Percentiles rank a stretch among this genome's conserved stretches.
Evolutionary conservation across 2,329 filamentous ascomycete species (phyloP).

Genomic region (Sordariomycetes sp.): DNA sequence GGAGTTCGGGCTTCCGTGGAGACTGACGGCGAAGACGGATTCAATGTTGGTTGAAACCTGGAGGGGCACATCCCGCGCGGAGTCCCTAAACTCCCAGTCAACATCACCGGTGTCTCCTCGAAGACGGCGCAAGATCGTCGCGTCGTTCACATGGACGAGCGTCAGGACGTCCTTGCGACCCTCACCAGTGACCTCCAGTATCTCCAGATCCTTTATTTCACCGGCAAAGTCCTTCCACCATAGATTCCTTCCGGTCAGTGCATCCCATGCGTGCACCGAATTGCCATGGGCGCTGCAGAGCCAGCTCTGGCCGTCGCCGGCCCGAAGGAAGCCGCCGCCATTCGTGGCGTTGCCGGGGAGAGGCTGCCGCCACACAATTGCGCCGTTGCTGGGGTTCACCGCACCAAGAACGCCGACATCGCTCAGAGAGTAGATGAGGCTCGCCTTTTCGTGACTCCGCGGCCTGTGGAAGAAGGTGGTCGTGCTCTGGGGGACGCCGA

Average conservation of each 20-base stretch:
- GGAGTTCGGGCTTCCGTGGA: conserved; percentile 56
- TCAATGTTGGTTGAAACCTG: conserved; percentile 59
- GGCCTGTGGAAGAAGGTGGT: conserved; percentile 95
- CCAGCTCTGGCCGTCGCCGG: conserved; percentile 67
- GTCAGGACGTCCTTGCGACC: conserved; percentile 58
- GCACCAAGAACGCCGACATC: conserved; percentile 75
- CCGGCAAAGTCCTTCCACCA: conserved; percentile 58
- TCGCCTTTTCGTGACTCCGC: conserved; percentile 67
- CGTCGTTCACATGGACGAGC: conserved; percentile 46
- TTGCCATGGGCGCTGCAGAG: conserved; percentile 61
- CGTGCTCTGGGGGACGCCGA: conserved; percentile 69
- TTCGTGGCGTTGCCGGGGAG: conserved; percentile 38
- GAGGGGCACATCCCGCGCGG: conserved; percentile 56
- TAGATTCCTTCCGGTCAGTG: conserved; percentile 61
- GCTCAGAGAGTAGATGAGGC: conserved; percentile 81
- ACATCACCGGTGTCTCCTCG: conserved; percentile 59
- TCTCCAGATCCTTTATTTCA: conserved; percentile 56
- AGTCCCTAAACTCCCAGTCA: conserved; percentile 57
- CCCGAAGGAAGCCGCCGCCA: conserved; percentile 44
- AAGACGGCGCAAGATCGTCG: conserved; percentile 53
- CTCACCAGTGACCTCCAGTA: conserved; percentile 55
- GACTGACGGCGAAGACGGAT: conserved; percentile 63
- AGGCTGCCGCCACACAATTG: conserved; percentile 74
- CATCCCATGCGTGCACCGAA: conserved; percentile 70
- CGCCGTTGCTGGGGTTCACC: conserved; percentile 76